Evolutionary conservation across 108 stramenopile genomes (phyloP).

Genomic region (Skeletonema costatum): DNA sequence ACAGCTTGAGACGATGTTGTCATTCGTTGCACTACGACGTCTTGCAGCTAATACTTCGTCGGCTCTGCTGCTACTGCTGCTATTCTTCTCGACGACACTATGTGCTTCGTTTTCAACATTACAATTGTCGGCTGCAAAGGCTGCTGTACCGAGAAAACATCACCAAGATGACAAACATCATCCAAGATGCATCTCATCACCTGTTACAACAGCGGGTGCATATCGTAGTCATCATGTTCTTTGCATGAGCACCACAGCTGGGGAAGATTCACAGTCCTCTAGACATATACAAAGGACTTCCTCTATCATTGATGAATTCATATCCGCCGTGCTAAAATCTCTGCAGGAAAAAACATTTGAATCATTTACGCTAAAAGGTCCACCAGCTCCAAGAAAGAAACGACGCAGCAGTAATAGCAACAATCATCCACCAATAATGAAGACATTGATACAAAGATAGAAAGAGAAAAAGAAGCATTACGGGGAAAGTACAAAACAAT

Average conservation of each 20-base stretch:
- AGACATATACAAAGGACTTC: not conserved
- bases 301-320: slow-evolving; percentile 22
- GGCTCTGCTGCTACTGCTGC: not conserved
- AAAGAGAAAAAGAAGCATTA: slow-evolving; percentile 16
- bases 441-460: not conserved
- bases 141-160: not conserved
- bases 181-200: not conserved
- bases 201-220: not conserved
- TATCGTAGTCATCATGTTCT: not conserved
- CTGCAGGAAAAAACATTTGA: slow-evolving; percentile 29
- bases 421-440: not conserved
- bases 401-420: slow-evolving; percentile 4
- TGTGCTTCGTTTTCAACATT: not conserved
- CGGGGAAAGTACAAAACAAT: slow-evolving; percentile 41
- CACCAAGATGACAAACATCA: not conserved
- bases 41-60: too few species aligned
- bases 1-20: too few species aligned
- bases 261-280: not conserved
- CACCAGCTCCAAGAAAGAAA: slow-evolving; percentile 18
- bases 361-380: slow-evolving; percentile 33
- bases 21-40: too few species aligned
- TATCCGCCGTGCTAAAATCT: slow-evolving; percentile 16
- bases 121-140: not conserved
- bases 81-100: not conserved
- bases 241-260: not conserved